Conservation (phyloP, 2,329 filamentous ascomycete genomes). For the Plectosphaerella plurivora region DNA sequence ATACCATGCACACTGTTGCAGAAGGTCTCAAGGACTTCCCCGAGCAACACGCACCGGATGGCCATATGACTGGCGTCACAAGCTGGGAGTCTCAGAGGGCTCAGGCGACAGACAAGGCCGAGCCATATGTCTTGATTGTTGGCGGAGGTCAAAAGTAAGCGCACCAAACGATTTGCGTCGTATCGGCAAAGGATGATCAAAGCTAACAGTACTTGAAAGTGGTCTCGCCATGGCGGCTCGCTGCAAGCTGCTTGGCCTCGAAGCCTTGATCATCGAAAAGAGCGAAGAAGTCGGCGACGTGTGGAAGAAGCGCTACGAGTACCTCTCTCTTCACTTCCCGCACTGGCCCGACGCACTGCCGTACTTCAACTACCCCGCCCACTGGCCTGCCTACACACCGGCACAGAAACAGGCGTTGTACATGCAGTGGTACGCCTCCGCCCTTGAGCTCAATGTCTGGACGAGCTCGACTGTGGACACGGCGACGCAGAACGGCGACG, state of each 20-base stretch:
- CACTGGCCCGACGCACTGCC: constrained; percentile 1
- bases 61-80: constrained; percentile 25
- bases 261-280: constrained; percentile 38
- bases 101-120: constrained; percentile 19
- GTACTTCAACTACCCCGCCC: neutral
- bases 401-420: constrained; percentile 53
- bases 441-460: constrained; percentile 62
- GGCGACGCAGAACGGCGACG: constrained; percentile 28
- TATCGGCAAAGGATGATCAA: too few species aligned
- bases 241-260: constrained; percentile 39
- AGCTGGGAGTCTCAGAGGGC: constrained; percentile 25
- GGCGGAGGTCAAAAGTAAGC: constrained; percentile 28
- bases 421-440: constrained; percentile 55
- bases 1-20: constrained; percentile 26
- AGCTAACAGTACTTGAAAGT: neutral
- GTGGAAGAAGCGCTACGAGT: constrained; percentile 1
- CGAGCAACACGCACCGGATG: constrained; percentile 19
- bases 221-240: constrained; percentile 40
- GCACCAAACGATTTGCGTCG: too few species aligned
- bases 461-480: constrained; percentile 39
- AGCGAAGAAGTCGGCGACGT: constrained; percentile 34
- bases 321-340: constrained; percentile 2
- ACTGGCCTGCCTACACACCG: constrained; percentile 8
- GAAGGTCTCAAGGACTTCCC: constrained; percentile 25
- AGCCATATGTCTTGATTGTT: constrained; percentile 52